Conservation (phyloP, 768 basidiomycete genomes). For the Rhodotorula kratochvilovae region DNA sequence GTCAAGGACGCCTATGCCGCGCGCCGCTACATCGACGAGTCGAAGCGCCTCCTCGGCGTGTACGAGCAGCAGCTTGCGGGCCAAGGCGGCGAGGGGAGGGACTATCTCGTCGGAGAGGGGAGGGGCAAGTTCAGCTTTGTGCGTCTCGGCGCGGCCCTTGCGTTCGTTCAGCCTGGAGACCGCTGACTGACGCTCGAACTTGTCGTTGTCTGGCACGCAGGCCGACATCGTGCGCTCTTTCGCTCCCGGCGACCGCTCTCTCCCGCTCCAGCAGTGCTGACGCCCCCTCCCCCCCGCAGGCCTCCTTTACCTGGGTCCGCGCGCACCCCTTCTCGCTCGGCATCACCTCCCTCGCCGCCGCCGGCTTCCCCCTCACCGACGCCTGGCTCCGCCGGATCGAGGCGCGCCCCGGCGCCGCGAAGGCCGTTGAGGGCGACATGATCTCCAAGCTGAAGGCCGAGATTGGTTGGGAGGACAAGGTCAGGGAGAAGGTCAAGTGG, state of each 20-base stretch:
- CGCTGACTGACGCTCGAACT: not conserved
- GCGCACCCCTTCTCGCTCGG: slow-evolving; percentile 19
- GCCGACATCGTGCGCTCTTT: slow-evolving; percentile 6
- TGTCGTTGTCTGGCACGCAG: not conserved
- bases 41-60: slow-evolving; percentile 74
- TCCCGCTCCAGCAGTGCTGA: no score
- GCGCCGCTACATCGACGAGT: slow-evolving; percentile 72
- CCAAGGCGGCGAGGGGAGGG: slow-evolving; percentile 51
- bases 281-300: not conserved
- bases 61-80: slow-evolving; percentile 66
- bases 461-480: slow-evolving; percentile 24
- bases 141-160: not conserved
- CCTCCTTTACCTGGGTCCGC: slow-evolving; percentile 28
- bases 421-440: slow-evolving; percentile 15
- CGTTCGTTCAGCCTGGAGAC: not conserved
- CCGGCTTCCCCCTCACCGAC: slow-evolving; percentile 10
- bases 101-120: slow-evolving; percentile 66
- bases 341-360: slow-evolving; percentile 10
- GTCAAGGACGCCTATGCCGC: slow-evolving; percentile 55
- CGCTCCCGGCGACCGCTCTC: not conserved
- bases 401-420: slow-evolving; percentile 15
- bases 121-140: slow-evolving; percentile 30
- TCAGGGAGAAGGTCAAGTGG: slow-evolving; percentile 21
- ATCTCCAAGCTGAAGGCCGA: slow-evolving; percentile 17
- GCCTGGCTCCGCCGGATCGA: slow-evolving; percentile 22